Evolutionary conservation across 176 grass and related monocot species (phyloP).

Genomic region (sorghum (Sorghum bicolor)): DNA sequence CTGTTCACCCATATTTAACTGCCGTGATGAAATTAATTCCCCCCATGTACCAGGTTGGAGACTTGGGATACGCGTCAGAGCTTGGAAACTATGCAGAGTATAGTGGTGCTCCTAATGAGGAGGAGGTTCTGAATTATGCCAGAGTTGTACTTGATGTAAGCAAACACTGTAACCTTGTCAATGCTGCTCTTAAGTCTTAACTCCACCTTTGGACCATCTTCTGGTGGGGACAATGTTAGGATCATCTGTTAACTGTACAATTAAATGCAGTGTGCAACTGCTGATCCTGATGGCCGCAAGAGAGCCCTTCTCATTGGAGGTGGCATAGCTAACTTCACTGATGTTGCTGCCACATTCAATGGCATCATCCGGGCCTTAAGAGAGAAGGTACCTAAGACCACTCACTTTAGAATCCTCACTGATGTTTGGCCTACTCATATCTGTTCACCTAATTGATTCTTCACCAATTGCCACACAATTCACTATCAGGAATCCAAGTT

Average conservation of each 20-base stretch:
- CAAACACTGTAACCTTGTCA: background rate
- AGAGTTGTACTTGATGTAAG: slow-evolving; percentile 93
- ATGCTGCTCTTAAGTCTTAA: background rate
- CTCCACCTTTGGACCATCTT: background rate
- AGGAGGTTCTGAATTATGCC: slow-evolving; percentile 93
- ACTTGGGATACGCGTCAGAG: slow-evolving; percentile 85
- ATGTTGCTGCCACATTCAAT: slow-evolving; percentile 93
- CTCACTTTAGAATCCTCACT: background rate
- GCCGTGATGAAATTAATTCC: slow-evolving; percentile 1
- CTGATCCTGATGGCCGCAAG: slow-evolving; percentile 92
- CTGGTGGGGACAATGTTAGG: background rate
- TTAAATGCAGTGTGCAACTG: slow-evolving; percentile 62
- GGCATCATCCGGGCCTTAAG: slow-evolving; percentile 87
- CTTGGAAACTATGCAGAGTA: slow-evolving; percentile 92
- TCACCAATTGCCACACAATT: background rate
- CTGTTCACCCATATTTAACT: background rate
- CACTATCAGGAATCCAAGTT: slow-evolving; percentile 73
- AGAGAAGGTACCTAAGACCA: slow-evolving; percentile 55
- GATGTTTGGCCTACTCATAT: background rate
- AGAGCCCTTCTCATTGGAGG: slow-evolving; percentile 91
- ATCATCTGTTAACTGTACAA: slow-evolving; percentile 7
- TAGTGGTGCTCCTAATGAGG: slow-evolving; percentile 89
- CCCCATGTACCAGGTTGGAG: slow-evolving; percentile 58
- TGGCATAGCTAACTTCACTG: slow-evolving; percentile 98
- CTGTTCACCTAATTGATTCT: slow-evolving; percentile 3